Base-by-base conservation (phyloP, 1,284 basidiomycete species). In the Ustilago esculenta region DNA sequence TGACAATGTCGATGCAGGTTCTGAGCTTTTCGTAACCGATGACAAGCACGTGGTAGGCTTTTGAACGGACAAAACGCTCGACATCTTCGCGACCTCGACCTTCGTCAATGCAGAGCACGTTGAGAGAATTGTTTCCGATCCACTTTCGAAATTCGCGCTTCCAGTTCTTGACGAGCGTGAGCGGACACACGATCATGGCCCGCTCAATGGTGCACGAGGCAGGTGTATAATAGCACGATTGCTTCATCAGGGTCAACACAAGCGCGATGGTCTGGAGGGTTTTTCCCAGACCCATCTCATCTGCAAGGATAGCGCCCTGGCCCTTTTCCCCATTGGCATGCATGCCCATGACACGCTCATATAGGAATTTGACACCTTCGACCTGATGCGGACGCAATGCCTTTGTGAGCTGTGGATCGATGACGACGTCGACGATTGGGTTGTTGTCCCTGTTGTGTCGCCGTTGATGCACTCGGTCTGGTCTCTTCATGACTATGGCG, bases 281-380 rank as follows among this genome's bases (percentile, higher is more conserved):
- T 57, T 78, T 76, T 39, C 70, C 60, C 30, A 64, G 58, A 34
- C 95, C 95, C 95, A 98, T 98, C 83, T 97, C 95, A 81, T 98
- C 95, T 0, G 96, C 95, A 91, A 98, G 94, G 80, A 98, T 98
- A 77, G 93, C 97, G 0, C 96, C 96, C 72, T 92, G 78, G 29
- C 68, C 65, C 17, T 65, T 72, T 12, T 94, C 91, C 60, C 92
- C 90, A 73, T 95, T 89, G 23, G 90, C 91, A 45, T 94, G 84
- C 88, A 96, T 90, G 2, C 94, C 96, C 0, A 92, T 97, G 8
- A 94, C 90, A 80, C 94, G 95, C 82, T 88, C 90, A 83, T 97
- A 99, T 80, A 99, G 84, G 83, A 98, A 98, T 90, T 97, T 97
- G 64, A 98, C 95, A 68, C 95, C 95, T 81, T 98, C 94, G 17